phyloP scores from a whole-genome alignment of 2,329 filamentous ascomycete species.

The Monosporascus sp. region DNA sequence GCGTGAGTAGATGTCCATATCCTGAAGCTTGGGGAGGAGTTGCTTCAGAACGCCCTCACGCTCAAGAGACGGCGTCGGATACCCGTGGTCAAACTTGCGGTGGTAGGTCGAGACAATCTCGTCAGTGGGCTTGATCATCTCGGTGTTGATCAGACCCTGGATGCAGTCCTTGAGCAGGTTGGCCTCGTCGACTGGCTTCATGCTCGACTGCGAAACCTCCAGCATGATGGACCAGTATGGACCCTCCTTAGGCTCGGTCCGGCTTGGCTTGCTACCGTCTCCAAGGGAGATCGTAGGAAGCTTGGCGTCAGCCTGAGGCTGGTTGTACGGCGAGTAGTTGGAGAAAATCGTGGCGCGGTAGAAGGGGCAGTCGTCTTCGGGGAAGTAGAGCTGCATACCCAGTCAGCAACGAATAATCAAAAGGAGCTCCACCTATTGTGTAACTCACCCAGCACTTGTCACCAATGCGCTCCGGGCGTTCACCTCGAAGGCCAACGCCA shows the following conservation, averaged over 20 bases:
- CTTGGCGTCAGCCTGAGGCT: constrained; percentile 76
- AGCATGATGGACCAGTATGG: constrained; percentile 99
- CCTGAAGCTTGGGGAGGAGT: constrained; percentile 87
- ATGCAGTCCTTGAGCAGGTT: constrained; percentile 88
- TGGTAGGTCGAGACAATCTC: constrained; percentile 98
- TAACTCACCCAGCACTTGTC: constrained; percentile 95
- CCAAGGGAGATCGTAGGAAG: constrained; percentile 82
- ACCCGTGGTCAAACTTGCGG: constrained; percentile 96
- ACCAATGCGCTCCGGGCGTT: constrained; percentile 88
- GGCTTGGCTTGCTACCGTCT: constrained; percentile 74
- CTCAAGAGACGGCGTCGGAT: constrained; percentile 92
- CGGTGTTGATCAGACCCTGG: constrained; percentile 94
- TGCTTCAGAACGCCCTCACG: constrained; percentile 90
- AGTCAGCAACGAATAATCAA: constrained; percentile 7
- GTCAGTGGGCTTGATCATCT: constrained; percentile 85
- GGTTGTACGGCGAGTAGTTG: constrained; percentile 99
- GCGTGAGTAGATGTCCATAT: constrained; percentile 87
- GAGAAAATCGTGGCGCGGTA: constrained; percentile 99
- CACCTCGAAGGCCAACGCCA: constrained; percentile 88
- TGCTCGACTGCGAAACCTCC: constrained; percentile 89
- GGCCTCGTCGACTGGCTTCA: constrained; percentile 88
- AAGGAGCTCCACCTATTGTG: neutral
- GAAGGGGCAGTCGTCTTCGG: constrained; percentile 97
- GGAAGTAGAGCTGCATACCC: constrained; percentile 76
- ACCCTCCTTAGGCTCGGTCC: constrained; percentile 70